Evolutionary conservation across 2,329 filamentous ascomycete genomes (phyloP).

Genomic region (Fusarium sp.): DNA sequence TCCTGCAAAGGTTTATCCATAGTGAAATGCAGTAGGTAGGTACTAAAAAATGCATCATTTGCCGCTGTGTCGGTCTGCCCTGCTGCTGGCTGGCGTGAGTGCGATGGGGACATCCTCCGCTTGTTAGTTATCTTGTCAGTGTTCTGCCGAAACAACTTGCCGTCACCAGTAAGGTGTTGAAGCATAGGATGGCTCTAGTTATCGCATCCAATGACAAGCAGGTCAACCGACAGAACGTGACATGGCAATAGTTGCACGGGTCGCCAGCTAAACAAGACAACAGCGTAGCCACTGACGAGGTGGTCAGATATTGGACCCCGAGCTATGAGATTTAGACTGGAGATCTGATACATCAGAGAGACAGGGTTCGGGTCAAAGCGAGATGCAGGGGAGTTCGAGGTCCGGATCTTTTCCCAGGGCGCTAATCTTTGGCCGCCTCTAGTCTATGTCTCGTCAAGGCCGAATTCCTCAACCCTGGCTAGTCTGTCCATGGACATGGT

Average conservation of each 20-base stretch:
- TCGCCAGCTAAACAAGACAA: neutral
- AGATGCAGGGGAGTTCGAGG: conserved; percentile 5
- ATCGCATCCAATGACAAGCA: too few relatives aligned
- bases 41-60: neutral
- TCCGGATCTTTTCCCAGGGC: conserved; percentile 5
- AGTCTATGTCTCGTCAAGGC: conserved; percentile 8
- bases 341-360: neutral
- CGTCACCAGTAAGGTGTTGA: too few relatives aligned
- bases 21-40: too few relatives aligned
- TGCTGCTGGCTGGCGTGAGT: too few relatives aligned
- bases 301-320: neutral
- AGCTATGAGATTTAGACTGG: neutral
- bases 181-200: too few relatives aligned
- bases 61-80: neutral
- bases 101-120: too few relatives aligned
- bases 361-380: neutral
- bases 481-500: neutral
- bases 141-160: too few relatives aligned
- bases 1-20: neutral
- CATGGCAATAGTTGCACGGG: neutral
- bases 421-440: conserved; percentile 5
- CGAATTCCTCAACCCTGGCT: neutral
- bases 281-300: neutral
- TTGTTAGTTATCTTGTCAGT: too few relatives aligned
- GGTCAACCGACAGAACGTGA: too few relatives aligned